These are phyloP conservation scores for Penicillium psychrosexuale DNA, from an alignment of 2,329 filamentous ascomycete species.

Conservation along the genomic window DNA sequence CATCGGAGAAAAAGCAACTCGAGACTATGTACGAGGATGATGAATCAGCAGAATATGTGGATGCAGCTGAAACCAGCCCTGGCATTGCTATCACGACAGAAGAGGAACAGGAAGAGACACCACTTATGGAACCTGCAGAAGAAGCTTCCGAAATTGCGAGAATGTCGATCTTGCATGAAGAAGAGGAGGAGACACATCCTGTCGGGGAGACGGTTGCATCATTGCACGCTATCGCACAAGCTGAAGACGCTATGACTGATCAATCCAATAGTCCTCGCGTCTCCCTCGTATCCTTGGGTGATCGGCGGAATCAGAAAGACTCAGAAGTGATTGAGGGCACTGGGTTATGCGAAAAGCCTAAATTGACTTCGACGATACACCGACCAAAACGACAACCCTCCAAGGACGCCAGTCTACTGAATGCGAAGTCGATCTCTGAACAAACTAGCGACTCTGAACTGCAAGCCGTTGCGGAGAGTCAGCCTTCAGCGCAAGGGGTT, in stretches of 20 bases:
- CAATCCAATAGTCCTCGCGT: slow-evolving; percentile 20
- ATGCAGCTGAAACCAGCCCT: slow-evolving; percentile 18
- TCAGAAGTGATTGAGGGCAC: slow-evolving; percentile 34
- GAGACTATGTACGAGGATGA: slow-evolving; percentile 42
- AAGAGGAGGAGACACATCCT: slow-evolving; percentile 19
- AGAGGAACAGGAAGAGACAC: slow-evolving; percentile 9
- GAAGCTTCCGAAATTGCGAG: slow-evolving; percentile 14
- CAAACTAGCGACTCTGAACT: slow-evolving; percentile 22
- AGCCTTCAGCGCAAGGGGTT: slow-evolving; percentile 28
- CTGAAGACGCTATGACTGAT: slow-evolving; percentile 19
- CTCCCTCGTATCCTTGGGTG: slow-evolving; percentile 22
- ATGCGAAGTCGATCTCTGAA: slow-evolving; percentile 23
- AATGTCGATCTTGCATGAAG: slow-evolving; percentile 23
- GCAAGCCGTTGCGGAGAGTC: slow-evolving; percentile 18
- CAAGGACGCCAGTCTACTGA: slow-evolving; percentile 22
- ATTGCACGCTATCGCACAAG: slow-evolving; percentile 18
- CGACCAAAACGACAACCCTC: slow-evolving; percentile 32
- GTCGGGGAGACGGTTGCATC: slow-evolving; percentile 17
- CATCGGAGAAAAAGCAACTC: slow-evolving; percentile 30
- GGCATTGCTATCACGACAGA: slow-evolving; percentile 20
- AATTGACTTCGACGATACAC: slow-evolving; percentile 24
- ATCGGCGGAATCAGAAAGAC: slow-evolving; percentile 17
- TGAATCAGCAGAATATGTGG: slow-evolving; percentile 26
- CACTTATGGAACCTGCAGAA: slow-evolving; percentile 6
- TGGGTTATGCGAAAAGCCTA: slow-evolving; percentile 31